phyloP scores from a whole-genome alignment of 164 flowering plant genomes.

The Stephania japonica region DNA sequence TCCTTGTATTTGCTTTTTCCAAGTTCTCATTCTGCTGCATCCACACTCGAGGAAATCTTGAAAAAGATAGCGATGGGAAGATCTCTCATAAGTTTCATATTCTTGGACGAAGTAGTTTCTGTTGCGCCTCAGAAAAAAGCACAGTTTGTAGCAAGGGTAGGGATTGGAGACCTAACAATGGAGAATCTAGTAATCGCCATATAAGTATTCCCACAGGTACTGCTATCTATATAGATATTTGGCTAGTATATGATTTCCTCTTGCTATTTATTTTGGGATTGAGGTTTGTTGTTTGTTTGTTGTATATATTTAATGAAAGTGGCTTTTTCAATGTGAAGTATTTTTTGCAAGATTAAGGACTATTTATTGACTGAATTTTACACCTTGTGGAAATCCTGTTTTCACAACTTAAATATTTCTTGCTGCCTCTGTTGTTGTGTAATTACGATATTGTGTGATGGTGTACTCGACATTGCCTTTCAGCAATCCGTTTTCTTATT shows the following conservation, averaged over 20 bases:
- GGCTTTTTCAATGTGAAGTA: not conserved
- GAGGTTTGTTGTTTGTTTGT: not conserved
- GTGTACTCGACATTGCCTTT: too few relatives aligned
- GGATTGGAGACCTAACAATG: constrained; percentile 46
- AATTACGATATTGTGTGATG: too few relatives aligned
- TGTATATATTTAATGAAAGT: not conserved
- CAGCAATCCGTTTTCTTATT: too few relatives aligned
- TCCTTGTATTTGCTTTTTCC: constrained; percentile 37
- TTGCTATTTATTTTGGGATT: not conserved
- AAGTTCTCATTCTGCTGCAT: constrained; percentile 45
- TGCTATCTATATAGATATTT: not conserved
- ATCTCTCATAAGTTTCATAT: constrained; percentile 66
- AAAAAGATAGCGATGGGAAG: constrained; percentile 47
- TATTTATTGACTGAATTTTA: not conserved
- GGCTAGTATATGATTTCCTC: not conserved
- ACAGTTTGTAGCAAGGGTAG: constrained; percentile 41
- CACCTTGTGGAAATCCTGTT: not conserved
- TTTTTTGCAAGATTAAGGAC: not conserved
- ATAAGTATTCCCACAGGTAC: constrained; percentile 68
- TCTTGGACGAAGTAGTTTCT: constrained; percentile 70
- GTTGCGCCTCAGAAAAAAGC: constrained; percentile 69
- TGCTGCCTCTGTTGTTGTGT: not conserved
- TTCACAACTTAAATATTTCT: not conserved
- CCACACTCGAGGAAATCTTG: constrained; percentile 24
- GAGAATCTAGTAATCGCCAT: constrained; percentile 45